phyloP scores from a whole-genome alignment of 2,329 filamentous ascomycete genomes.

The Pestalotiopsis sp. region DNA sequence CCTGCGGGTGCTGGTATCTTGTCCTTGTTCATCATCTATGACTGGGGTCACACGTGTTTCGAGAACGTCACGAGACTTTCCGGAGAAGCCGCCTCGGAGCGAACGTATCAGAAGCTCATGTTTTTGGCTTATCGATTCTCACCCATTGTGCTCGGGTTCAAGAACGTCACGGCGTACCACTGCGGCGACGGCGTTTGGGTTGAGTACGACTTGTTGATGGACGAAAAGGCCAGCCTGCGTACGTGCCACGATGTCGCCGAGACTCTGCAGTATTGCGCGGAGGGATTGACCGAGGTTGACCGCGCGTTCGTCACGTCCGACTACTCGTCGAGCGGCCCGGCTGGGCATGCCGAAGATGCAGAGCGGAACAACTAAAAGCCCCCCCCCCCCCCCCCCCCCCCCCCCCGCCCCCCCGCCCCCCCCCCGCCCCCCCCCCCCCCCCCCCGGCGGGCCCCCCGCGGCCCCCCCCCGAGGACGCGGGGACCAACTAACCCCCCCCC shows the following conservation, averaged over 20 bases:
- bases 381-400: too few relatives aligned
- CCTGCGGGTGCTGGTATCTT: conserved; percentile 60
- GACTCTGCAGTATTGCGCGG: conserved; percentile 62
- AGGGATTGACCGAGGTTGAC: conserved; percentile 43
- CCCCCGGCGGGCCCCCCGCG: too few relatives aligned
- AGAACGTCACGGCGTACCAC: conserved; percentile 58
- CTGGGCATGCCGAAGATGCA: conserved; percentile 6
- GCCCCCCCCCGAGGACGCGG: too few relatives aligned
- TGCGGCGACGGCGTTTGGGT: conserved; percentile 64
- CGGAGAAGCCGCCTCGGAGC: conserved; percentile 54
- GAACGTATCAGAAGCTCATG: conserved; percentile 55
- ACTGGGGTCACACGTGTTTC: conserved; percentile 64
- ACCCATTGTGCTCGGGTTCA: conserved; percentile 53
- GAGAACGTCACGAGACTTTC: conserved; percentile 60
- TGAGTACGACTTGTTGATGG: conserved; percentile 60
- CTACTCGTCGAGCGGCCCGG: conserved; percentile 17
- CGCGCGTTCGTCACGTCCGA: conserved; percentile 41
- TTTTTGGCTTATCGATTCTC: conserved; percentile 60
- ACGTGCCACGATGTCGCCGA: conserved; percentile 61
- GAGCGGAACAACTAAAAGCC: conserved; percentile 7
- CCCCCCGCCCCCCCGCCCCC: too few relatives aligned
- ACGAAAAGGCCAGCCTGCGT: conserved; percentile 50
- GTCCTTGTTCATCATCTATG: conserved; percentile 67
- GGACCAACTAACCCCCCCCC: too few relatives aligned
- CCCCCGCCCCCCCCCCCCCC: too few relatives aligned